phyloP scores from a whole-genome alignment of 1,284 basidiomycete genomes.

The Naganishia albida region DNA sequence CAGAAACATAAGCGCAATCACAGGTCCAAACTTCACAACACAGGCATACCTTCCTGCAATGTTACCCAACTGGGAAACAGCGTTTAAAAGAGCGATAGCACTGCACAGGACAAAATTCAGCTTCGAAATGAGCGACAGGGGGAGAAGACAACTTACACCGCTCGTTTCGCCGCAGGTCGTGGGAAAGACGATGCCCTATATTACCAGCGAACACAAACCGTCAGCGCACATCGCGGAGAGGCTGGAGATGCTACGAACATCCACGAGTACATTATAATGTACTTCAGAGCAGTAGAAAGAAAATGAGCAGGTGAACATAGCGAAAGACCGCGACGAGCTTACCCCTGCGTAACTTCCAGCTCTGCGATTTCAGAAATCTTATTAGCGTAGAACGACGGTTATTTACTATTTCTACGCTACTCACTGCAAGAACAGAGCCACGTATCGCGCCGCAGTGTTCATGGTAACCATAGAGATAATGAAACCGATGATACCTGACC shows the following conservation, averaged over 20 bases:
- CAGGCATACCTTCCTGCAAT: conserved; percentile 47
- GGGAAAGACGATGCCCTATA: conserved; percentile 56
- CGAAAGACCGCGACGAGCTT: no score
- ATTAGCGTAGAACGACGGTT: background rate
- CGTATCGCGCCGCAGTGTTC: conserved; percentile 49
- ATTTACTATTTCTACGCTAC: conserved; percentile 2
- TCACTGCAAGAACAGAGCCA: conserved; percentile 50
- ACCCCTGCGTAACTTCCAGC: conserved; percentile 45
- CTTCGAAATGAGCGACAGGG: background rate
- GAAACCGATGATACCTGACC: conserved; percentile 41
- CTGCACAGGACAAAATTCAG: conserved; percentile 3
- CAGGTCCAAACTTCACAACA: background rate
- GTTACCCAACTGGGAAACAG: conserved; percentile 55
- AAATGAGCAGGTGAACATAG: no score
- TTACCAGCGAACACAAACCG: background rate
- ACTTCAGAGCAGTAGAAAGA: no score
- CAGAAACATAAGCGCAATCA: background rate
- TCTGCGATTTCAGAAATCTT: background rate
- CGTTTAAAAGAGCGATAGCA: conserved; percentile 45
- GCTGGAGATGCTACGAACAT: background rate
- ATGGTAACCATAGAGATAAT: conserved; percentile 47
- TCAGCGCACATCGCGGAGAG: background rate
- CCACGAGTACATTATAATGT: conserved; percentile 41
- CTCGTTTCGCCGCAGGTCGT: conserved; percentile 48
- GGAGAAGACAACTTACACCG: conserved; percentile 43